Evolutionary conservation across 176 grass and related monocot genomes (phyloP), one percentile per base, ranked within the genome.

Genomic region (Aegilops tauschii): DNA sequence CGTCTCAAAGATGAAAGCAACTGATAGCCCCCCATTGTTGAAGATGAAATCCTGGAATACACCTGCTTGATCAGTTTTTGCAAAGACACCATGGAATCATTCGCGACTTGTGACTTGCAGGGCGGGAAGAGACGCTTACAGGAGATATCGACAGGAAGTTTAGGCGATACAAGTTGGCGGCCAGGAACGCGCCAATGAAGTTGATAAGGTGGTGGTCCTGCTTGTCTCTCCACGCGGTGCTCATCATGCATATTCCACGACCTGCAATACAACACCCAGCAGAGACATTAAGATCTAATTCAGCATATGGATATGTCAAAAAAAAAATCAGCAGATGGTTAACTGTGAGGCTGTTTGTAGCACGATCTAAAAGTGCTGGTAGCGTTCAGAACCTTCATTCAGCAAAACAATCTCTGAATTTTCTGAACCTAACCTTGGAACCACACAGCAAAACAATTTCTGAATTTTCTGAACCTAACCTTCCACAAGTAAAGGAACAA

Each of bases 171-270:
- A 73, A 92, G 79, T 98, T 95, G 66, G 85, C 83, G 13, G 86
- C 66, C 12, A 98, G 89, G 70, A 95, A 95, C 5, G 87, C 71
- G 9, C 89, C 80, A 13, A 92, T 84, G 79, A 88, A 95, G 78
- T 86, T 89, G 67, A 98, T 77, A 74, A 98, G 89, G 61, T 82
- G 79, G 5, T 89, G 85, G 25, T 90, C 66, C 17, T 92, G 95
- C 23, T 89, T 95, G 42, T 98, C 91, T 66, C 82, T 93, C 95
- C 93, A 98, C 52, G 87, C 74, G 2, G 77, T 87, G 85, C 81
- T 98, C 95, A 98, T 95, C 77, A 95, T 86, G 77, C 95, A 98
- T 52, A 90, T 86, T 85, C 95, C 95, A 64, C 81, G 73, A 37
- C 63, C 89, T 93, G 84, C 1, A 1, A 18, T 4, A 50, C 72